Percentiles rank a stretch among this genome's conserved stretches.
Evolutionary conservation across 441 rosid genomes (phyloP).

Genomic region (Rhodomyrtus psidioides): DNA sequence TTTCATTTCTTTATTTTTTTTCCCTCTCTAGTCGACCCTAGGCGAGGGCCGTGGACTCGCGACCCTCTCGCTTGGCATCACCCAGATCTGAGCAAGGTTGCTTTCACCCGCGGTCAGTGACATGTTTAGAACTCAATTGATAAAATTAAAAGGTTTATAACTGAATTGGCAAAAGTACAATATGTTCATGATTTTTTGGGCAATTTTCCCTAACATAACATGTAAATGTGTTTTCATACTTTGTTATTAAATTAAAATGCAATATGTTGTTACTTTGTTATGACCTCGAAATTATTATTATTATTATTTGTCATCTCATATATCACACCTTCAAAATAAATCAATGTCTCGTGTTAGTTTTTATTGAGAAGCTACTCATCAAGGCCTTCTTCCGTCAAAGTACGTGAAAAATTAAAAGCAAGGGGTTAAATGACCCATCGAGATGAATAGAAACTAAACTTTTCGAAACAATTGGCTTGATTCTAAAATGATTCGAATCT

Average conservation of each 20-base stretch:
- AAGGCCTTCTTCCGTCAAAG: not conserved
- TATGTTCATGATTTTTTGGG: too few species aligned
- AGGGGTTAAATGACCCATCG: not conserved
- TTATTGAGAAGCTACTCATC: not conserved
- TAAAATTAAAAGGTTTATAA: too few species aligned
- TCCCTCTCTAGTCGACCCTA: too few species aligned
- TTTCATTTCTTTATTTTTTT: too few species aligned
- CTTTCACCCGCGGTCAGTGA: too few species aligned
- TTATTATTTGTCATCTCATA: not conserved
- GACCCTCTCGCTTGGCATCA: too few species aligned
- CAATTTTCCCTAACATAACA: not conserved
- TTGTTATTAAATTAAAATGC: not conserved
- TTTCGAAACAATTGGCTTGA: not conserved
- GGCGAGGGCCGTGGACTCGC: too few species aligned
- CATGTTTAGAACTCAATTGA: too few species aligned
- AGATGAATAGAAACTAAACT: not conserved
- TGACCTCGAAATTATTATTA: not conserved
- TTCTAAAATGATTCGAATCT: not conserved
- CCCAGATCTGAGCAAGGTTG: too few species aligned
- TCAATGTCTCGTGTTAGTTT: not conserved
- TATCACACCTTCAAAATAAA: not conserved
- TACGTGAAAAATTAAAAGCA: not conserved
- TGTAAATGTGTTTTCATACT: not conserved
- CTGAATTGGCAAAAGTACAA: too few species aligned
- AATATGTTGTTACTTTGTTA: not conserved